Evolutionary conservation across 352 stramenopile species (phyloP).

Genomic region (Phytophthora vignae): DNA sequence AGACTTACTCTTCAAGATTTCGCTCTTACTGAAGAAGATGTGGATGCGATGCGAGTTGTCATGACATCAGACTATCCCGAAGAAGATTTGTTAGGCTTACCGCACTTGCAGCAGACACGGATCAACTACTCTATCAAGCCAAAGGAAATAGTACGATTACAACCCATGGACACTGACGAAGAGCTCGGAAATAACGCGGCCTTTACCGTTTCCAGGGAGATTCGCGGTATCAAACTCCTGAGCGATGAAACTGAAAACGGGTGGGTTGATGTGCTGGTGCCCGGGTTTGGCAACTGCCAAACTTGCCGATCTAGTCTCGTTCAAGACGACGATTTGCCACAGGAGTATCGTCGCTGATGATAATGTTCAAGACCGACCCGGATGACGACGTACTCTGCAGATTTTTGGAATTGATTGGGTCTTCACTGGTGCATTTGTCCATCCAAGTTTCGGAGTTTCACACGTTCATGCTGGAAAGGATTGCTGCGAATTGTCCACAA

Average conservation of each 20-base stretch:
- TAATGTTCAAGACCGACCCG: constrained; percentile 7
- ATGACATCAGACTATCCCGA: background rate
- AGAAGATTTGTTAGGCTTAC: background rate
- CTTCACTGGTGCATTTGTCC: constrained; percentile 4
- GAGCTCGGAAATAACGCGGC: background rate
- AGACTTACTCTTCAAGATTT: background rate
- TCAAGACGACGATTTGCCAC: background rate
- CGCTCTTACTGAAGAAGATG: background rate
- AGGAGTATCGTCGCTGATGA: background rate
- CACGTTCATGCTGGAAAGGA: background rate
- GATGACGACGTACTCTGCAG: constrained; percentile 1
- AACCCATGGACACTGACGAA: constrained; percentile 5
- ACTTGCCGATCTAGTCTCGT: constrained; percentile 4
- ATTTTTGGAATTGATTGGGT: constrained; percentile 9
- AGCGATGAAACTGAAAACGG: background rate
- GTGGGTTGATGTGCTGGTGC: constrained; percentile 8
- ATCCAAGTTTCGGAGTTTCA: background rate
- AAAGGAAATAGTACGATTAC: background rate
- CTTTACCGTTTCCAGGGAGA: constrained; percentile 1
- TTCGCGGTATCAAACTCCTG: background rate
- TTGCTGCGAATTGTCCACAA: background rate
- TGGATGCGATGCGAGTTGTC: background rate
- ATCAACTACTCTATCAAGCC: background rate
- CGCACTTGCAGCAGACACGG: background rate
- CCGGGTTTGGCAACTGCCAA: constrained; percentile 16